Evolutionary conservation across 2,329 filamentous ascomycete species (phyloP), one percentile per base, ranked within the genome.

Genomic region (Venturiaceae sp.): DNA sequence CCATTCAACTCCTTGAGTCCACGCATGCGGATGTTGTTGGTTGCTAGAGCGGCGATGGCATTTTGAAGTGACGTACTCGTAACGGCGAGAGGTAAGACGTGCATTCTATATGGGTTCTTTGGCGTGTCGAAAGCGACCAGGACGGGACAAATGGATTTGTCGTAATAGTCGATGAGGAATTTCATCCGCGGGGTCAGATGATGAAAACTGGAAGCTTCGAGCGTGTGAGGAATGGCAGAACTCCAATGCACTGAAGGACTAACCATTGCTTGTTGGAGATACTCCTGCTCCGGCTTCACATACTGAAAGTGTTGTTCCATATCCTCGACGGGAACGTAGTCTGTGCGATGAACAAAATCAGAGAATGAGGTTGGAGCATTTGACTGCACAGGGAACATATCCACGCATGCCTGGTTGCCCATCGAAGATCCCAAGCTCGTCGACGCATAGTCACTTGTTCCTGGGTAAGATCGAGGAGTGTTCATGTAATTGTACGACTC

Each of bases 111-210:
- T 1, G 92, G 92, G 70, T 96, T 96, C 62, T 80, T 81, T 1
- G 88, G 87, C 11, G 86, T 86, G 69, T 97, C 92, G 70, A 96
- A 91, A 64, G 91, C 89, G 55, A 96, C 91, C 72, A 96, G 88
- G 60, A 90, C 90, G 5, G 90, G 89, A 64, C 91, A 94, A 75
- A 97, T 92, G 67, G 90, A 88, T 71, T 90, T 91, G 68, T 92
- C 87, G 73, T 95, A 96, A 73, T 96, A 96, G 69, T 95, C 88
- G 77, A 96, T 87, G 68, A 96, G 86, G 72, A 88, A 95, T 63
- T 88, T 86, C 76, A 95, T 87, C 68, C 90, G 87, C 60, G 86
- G 83, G 61, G 89, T 84, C 66, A 89, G 75, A 64, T 78, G 76
- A 82, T 74, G 68, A 79, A 80, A 63, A 72, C 68, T 77, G 77